Percentiles rank a stretch among this genome's conserved stretches.
Conservation (phyloP, 2,329 filamentous ascomycete genomes). For the Fusarium lyarnte region DNA sequence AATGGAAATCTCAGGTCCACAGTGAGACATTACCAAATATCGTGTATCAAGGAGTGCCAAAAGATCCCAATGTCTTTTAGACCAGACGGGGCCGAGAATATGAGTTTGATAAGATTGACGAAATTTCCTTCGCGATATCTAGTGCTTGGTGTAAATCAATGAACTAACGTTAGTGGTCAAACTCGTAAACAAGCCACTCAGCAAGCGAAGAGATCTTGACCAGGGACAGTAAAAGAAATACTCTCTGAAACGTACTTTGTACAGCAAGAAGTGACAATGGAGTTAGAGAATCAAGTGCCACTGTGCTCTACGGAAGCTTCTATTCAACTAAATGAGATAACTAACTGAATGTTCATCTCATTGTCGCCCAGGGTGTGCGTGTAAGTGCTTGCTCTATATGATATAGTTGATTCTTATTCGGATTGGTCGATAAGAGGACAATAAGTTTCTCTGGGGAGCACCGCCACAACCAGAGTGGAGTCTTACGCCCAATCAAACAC, state of each 20-base stretch:
- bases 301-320: neutral
- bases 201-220: slow-evolving; percentile 10
- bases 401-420: neutral
- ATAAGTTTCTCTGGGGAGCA: neutral
- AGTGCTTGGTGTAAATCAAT: slow-evolving; percentile 35
- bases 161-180: slow-evolving; percentile 12
- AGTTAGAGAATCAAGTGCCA: neutral
- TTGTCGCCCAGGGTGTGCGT: neutral
- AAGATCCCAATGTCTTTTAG: neutral
- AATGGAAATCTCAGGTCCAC: neutral
- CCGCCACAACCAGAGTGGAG: slow-evolving; percentile 15
- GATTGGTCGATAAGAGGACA: slow-evolving; percentile 8
- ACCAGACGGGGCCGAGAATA: neutral
- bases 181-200: slow-evolving; percentile 12
- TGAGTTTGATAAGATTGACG: slow-evolving; percentile 8
- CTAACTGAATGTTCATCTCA: neutral
- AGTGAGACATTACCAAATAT: neutral
- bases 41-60: neutral
- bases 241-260: neutral
- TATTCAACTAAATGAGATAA: neutral
- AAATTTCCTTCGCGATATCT: slow-evolving; percentile 1
- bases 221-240: slow-evolving; percentile 4
- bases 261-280: neutral
- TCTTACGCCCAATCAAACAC: neutral
- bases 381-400: neutral